Percentiles rank a stretch among this genome's conserved stretches.
phyloP scores from a whole-genome alignment of 2,329 filamentous ascomycete genomes.

The Chaetomiaceae sp. region DNA sequence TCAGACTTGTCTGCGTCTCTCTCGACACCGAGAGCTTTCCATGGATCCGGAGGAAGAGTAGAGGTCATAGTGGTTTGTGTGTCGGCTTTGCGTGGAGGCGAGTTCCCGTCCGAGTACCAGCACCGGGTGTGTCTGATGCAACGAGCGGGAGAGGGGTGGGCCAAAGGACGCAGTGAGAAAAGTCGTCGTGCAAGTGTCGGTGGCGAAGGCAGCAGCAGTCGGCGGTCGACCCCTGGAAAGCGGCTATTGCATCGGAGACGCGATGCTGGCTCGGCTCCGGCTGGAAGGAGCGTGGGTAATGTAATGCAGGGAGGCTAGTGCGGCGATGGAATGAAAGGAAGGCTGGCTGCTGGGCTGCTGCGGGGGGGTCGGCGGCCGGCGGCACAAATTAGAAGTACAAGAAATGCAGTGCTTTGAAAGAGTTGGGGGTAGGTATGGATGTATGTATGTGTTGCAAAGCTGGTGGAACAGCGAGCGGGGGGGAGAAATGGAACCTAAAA shows the following conservation, averaged over 20 bases:
- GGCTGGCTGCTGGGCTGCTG: slow-evolving; percentile 6
- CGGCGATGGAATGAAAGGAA: slow-evolving; percentile 16
- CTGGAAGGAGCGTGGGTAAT: slow-evolving; percentile 16
- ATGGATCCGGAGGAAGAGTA: slow-evolving; percentile 66
- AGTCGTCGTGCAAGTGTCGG: slow-evolving; percentile 13
- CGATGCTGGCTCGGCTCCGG: slow-evolving; percentile 13
- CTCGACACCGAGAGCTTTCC: slow-evolving; percentile 68
- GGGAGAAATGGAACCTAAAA: slow-evolving; percentile 9
- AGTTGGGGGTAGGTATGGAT: background rate
- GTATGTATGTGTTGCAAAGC: slow-evolving; percentile 11
- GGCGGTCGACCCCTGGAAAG: slow-evolving; percentile 17
- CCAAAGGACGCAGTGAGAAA: background rate
- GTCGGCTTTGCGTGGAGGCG: background rate
- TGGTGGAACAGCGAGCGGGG: slow-evolving; percentile 20
- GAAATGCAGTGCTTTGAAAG: slow-evolving; percentile 6
- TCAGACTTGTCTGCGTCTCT: slow-evolving; percentile 65
- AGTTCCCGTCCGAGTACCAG: slow-evolving; percentile 12
- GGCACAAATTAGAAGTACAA: slow-evolving; percentile 12
- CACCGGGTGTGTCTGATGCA: slow-evolving; percentile 8
- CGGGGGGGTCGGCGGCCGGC: background rate
- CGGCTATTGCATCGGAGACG: slow-evolving; percentile 26
- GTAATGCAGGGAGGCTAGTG: slow-evolving; percentile 17
- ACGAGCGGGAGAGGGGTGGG: background rate
- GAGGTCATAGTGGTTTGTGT: slow-evolving; percentile 43
- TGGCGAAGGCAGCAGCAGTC: slow-evolving; percentile 19